Conservation (phyloP, 2,329 filamentous ascomycete species). For the Xylariaceae sp. region DNA sequence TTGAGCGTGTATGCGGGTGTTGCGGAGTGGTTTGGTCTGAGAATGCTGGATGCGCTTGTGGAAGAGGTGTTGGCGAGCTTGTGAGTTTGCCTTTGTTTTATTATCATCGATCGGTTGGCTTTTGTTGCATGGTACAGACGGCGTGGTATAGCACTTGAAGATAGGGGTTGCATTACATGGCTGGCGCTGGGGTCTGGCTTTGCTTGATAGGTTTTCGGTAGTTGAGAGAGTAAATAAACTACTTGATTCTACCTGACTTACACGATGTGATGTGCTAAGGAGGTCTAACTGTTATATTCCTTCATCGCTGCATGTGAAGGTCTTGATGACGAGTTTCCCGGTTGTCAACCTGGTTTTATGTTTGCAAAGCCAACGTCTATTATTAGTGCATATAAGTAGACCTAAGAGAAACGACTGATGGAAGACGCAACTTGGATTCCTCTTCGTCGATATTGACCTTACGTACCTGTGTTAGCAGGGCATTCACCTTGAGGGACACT, state of each 20-base stretch:
- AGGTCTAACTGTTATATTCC: not conserved
- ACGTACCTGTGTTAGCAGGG: no score
- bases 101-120: not conserved
- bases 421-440: no score
- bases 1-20: slow-evolving; percentile 69
- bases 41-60: slow-evolving; percentile 74
- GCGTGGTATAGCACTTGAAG: not conserved
- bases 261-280: not conserved
- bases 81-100: slow-evolving; percentile 3
- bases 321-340: no score
- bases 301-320: no score
- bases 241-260: not conserved
- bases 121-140: not conserved
- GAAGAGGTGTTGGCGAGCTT: slow-evolving; percentile 48
- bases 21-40: slow-evolving; percentile 71
- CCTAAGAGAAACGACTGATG: no score
- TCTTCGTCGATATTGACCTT: no score
- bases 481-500: no score
- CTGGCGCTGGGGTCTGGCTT: not conserved
- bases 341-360: no score
- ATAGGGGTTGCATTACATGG: not conserved
- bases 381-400: no score
- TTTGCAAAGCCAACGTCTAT: no score
- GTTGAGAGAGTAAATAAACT: no score
- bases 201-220: not conserved